Evolutionary conservation across 441 rosid genomes (phyloP), one percentile per base, ranked within the genome.

Genomic region (Melastoma candidum): DNA sequence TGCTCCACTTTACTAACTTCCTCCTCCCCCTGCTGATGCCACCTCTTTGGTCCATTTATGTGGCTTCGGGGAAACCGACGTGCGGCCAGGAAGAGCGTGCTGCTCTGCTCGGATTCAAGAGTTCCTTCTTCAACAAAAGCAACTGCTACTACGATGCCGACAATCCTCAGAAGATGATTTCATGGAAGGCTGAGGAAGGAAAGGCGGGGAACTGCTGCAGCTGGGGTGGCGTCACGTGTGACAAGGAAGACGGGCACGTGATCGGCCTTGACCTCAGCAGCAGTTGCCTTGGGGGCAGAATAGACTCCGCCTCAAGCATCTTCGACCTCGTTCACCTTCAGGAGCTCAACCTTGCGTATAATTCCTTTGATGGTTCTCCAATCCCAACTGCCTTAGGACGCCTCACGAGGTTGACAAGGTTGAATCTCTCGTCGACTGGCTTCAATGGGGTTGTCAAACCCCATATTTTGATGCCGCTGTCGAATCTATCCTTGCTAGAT

Each of bases 201-300:
- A 29, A 29, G 36, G 5, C 7, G 1, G 55, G 36, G 0, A 59
- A 71, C 25, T 77, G 74, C 17, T 73, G 77, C 50, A 43, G 54
- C 0, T 73, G 77, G 81, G 70, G 55, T 0, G 75, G 77, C 17
- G n/a, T 73, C 10, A 9, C 44, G 36, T 76, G 75, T 11, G 49
- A 73, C 44, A 3, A 41, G 1, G 26, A 25, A 44, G 56, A 64
- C 0, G 68, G 71, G 11, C 59, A 63, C 25, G 81, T 68, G 22
- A 47, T 1, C 3, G 12, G 10, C 2, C 54, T 55, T 7, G 47
- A 53, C 47, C 13, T 47, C 4, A n/a, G 29, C 1, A 47, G 59
- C 44, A 61, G 64, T 41, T 67, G 53, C 1, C 68, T 71, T 2
- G 45, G 2, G 7, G 64, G 27, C 48, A 58, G 44, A 29, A 7